Evolutionary conservation across 371 early-diverging fungal species (phyloP).

Genomic region (Parasitella parasitica): DNA sequence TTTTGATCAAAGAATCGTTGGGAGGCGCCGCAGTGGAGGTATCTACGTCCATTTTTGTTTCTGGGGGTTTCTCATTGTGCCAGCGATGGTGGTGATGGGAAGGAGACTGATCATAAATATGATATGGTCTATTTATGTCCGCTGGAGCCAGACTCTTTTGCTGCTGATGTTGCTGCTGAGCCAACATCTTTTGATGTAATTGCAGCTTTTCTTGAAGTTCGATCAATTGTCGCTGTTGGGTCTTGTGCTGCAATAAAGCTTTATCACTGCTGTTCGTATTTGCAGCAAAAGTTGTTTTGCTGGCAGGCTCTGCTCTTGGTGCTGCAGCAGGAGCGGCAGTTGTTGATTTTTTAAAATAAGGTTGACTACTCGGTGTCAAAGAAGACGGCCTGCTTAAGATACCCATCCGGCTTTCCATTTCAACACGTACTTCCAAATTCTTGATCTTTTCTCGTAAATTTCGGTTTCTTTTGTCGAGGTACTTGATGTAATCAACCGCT

Average conservation of each 20-base stretch:
- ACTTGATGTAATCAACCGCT: slow-evolving; percentile 48
- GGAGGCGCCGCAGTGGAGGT: background rate
- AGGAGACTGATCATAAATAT: background rate
- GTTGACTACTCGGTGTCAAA: background rate
- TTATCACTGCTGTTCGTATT: too few species aligned
- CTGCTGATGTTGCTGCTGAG: slow-evolving; percentile 15
- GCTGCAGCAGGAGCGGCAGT: background rate
- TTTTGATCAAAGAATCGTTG: background rate
- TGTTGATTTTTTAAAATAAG: background rate
- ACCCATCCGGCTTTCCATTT: slow-evolving; percentile 30
- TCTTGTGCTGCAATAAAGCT: slow-evolving; percentile 46
- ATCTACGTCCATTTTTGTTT: slow-evolving; percentile 9
- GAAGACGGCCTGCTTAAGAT: slow-evolving; percentile 3
- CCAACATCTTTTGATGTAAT: slow-evolving; percentile 35
- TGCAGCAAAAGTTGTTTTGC: slow-evolving; percentile 25
- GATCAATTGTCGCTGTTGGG: slow-evolving; percentile 41
- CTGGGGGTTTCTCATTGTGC: background rate
- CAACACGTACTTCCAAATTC: slow-evolving; percentile 51
- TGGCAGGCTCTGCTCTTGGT: background rate
- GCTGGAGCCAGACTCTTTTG: background rate
- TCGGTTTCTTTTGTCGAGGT: slow-evolving; percentile 51
- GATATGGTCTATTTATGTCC: background rate
- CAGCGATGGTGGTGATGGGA: background rate
- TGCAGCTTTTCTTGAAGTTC: slow-evolving; percentile 42
- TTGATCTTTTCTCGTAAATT: slow-evolving; percentile 55